Percentiles rank a stretch among this genome's conserved stretches.
phyloP scores from a whole-genome alignment of 352 stramenopile species.

The Sclerospora graminicola region DNA sequence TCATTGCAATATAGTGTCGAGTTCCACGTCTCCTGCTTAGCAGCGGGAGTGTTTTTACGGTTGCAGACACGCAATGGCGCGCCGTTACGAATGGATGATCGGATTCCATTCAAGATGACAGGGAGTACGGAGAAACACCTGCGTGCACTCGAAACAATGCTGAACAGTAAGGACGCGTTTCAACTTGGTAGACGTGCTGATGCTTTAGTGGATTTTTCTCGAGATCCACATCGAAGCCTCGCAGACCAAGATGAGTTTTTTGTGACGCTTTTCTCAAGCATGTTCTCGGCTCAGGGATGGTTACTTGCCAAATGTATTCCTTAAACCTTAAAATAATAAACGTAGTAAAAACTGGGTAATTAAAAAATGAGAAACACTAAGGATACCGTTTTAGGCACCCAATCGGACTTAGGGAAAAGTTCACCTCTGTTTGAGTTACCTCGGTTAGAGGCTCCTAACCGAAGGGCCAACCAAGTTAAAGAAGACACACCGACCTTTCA shows the following conservation, averaged over 20 bases:
- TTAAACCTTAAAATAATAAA: conserved; percentile 3
- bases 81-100: conserved; percentile 57
- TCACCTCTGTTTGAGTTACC: too few species aligned
- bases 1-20: conserved; percentile 67
- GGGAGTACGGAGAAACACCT: conserved; percentile 75
- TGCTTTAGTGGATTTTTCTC: conserved; percentile 57
- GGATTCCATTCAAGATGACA: conserved; percentile 71
- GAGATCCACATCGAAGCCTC: conserved; percentile 53
- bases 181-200: conserved; percentile 65
- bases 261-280: conserved; percentile 71
- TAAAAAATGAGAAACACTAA: too few species aligned
- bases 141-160: conserved; percentile 50
- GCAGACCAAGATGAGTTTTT: conserved; percentile 83
- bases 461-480: too few species aligned
- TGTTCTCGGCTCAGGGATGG: conserved; percentile 75
- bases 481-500: too few species aligned
- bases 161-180: conserved; percentile 74
- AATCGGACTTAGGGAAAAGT: too few species aligned
- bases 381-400: too few species aligned
- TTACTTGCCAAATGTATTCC: conserved; percentile 61
- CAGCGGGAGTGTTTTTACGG: conserved; percentile 64
- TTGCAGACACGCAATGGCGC: conserved; percentile 66
- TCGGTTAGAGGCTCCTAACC: too few species aligned
- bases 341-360: too few species aligned
- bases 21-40: conserved; percentile 70